phyloP scores from a whole-genome alignment of 2,329 filamentous ascomycete genomes.

The Phialocephala sp. region DNA sequence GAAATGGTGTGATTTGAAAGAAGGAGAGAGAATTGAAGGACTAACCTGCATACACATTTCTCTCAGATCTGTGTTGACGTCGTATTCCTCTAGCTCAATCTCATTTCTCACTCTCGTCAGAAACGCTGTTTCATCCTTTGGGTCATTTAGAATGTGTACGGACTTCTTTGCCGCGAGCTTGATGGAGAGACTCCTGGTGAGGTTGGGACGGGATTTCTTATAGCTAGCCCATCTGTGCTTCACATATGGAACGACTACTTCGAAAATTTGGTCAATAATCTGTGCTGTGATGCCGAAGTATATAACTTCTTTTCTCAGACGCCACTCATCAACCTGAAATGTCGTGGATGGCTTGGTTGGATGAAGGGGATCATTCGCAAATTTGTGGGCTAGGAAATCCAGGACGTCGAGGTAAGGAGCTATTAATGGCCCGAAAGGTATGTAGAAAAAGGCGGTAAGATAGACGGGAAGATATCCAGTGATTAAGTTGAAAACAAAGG shows the following conservation, averaged over 20 bases:
- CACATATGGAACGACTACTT: not conserved
- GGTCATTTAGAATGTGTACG: not conserved
- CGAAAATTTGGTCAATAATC: slow-evolving; percentile 1
- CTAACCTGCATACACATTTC: slow-evolving; percentile 12
- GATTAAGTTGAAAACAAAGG: not conserved
- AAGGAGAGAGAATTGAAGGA: not conserved
- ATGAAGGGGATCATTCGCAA: not conserved
- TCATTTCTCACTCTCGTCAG: slow-evolving; percentile 5
- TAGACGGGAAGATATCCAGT: slow-evolving; percentile 2
- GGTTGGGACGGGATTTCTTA: not conserved
- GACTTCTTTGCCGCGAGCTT: not conserved
- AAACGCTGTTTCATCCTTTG: not conserved
- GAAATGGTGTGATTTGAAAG: not conserved
- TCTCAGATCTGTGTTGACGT: not conserved
- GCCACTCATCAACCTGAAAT: slow-evolving; percentile 1
- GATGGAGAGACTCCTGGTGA: not conserved
- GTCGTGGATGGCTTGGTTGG: not conserved
- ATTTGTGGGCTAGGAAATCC: not conserved
- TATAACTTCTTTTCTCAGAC: slow-evolving; percentile 1
- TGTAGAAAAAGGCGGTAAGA: slow-evolving; percentile 4
- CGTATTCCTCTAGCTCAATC: slow-evolving; percentile 8
- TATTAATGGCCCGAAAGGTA: not conserved
- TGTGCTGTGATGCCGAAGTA: slow-evolving; percentile 5
- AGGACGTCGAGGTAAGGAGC: not conserved
- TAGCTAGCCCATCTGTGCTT: slow-evolving; percentile 2